Conservation (phyloP, 257 asterid species). For the Petunia axillaris region DNA sequence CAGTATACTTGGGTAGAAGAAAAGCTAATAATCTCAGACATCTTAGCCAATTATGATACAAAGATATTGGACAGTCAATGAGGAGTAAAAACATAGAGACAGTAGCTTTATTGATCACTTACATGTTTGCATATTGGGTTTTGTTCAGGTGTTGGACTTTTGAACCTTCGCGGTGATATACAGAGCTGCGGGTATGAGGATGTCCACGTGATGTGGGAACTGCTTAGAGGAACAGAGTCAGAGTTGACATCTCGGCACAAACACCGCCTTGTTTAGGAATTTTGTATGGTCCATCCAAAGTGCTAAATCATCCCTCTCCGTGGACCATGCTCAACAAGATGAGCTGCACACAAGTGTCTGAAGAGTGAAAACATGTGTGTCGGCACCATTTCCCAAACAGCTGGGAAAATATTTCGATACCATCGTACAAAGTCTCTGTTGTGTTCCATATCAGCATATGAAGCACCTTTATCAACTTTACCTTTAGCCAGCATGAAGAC, state of each 20-base stretch:
- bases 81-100: not conserved
- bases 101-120: constrained; percentile 1
- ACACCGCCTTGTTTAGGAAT: constrained; percentile 52
- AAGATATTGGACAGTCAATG: not conserved
- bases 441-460: constrained; percentile 18
- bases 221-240: constrained; percentile 67
- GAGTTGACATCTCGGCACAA: constrained; percentile 51
- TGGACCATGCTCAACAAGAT: constrained; percentile 38
- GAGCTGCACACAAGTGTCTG: constrained; percentile 12
- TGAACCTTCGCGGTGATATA: constrained; percentile 86
- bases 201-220: constrained; percentile 96
- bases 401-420: not conserved
- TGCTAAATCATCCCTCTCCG: constrained; percentile 39
- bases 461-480: constrained; percentile 19
- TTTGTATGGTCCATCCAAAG: constrained; percentile 44
- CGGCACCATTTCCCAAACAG: not conserved
- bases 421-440: not conserved
- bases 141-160: constrained; percentile 64
- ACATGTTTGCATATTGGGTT: not conserved
- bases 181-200: constrained; percentile 89
- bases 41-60: not conserved
- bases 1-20: too few relatives aligned
- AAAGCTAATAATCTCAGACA: too few relatives aligned
- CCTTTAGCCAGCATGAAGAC: not conserved
- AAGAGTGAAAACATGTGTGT: constrained; percentile 11